Evolutionary conservation across 225 moss, liverwort and hornwort species (phyloP), one percentile per base, ranked within the genome.

Genomic region (Marchantia polymorpha): DNA sequence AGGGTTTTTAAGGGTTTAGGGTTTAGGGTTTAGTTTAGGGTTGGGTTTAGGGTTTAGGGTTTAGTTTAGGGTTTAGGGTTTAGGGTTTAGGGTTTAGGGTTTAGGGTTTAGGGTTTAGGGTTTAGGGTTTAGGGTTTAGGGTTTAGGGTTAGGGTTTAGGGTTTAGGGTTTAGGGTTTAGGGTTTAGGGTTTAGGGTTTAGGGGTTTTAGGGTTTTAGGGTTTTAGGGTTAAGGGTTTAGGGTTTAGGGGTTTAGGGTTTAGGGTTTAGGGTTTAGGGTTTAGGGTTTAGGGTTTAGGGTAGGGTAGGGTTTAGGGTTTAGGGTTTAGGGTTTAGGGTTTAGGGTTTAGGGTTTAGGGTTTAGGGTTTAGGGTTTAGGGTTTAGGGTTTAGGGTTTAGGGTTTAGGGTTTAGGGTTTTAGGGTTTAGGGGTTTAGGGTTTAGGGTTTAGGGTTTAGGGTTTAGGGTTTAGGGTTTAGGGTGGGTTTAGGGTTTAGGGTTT

Each of bases 11-110:
- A 63, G 63, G 63, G 63, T 63, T 63, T 63, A 63, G 63, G 63
- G 63, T 63, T 63, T 63, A 63, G 63, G 63, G 63, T 63, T 63
- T 63, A 63, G 69, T 25, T 69, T 69, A 26, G 31, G 69, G 69
- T 69, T 69, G 69, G 69, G 69, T 69, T 69, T 69, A 69, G 69
- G 69, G 69, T 69, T 69, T 69, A 69, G 69, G 69, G 69, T 69
- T 69, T 69, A 39, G 69, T 39, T 69, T 69, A 39, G 46, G 69
- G 69, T 39, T 69, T 69, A 39, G 46, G 69, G 69, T 39, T 69
- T 69, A 39, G 69, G 69, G 67, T 67, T 67, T 67, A 67, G 67
- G 67, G 67, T 67, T 67, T 67, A 67, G 67, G 67, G 67, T 67
- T 67, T 67, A 67, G 67, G 67, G 67, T 67, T 67, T 67, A 67